These are phyloP conservation scores for Rhizophagus sp. DNA, from an alignment of 192 early-diverging fungal genomes.

Conservation along the genomic window DNA sequence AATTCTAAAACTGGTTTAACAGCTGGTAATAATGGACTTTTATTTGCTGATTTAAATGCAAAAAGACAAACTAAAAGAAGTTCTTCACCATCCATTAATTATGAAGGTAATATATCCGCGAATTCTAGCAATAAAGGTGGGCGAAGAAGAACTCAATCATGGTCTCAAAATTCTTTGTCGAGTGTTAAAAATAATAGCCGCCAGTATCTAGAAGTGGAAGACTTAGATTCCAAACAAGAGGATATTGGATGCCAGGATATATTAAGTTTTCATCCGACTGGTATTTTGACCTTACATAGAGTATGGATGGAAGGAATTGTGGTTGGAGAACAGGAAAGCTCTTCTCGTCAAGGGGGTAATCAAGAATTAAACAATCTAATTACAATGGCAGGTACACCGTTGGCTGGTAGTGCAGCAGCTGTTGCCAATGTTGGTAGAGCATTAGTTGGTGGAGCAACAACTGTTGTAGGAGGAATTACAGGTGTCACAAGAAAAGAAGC, in stretches of 20 bases:
- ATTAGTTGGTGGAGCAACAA: slow-evolving; percentile 24
- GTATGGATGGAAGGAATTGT: slow-evolving; percentile 42
- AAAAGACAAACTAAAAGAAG: slow-evolving; percentile 13
- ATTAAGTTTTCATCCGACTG: slow-evolving; percentile 57
- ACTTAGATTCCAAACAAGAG: slow-evolving; percentile 34
- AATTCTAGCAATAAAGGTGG: neutral
- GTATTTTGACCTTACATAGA: slow-evolving; percentile 58
- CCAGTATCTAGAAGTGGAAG: slow-evolving; percentile 40
- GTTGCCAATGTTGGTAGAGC: slow-evolving; percentile 30
- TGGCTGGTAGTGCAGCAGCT: slow-evolving; percentile 21
- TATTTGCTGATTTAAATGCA: slow-evolving; percentile 6
- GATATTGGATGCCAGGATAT: slow-evolving; percentile 50
- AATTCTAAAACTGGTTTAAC: slow-evolving; percentile 18
- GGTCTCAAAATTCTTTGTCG: slow-evolving; percentile 18
- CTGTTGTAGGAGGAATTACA: slow-evolving; percentile 21
- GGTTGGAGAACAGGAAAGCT: neutral
- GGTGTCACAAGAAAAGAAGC: slow-evolving; percentile 27
- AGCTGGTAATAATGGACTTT: neutral
- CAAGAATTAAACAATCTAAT: slow-evolving; percentile 16
- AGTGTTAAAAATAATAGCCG: neutral
- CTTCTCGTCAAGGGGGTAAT: slow-evolving; percentile 3
- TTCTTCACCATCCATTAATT: neutral
- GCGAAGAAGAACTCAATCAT: slow-evolving; percentile 19
- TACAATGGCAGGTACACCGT: neutral
- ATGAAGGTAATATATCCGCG: neutral